Evolutionary conservation across 305 asterid species (phyloP), one percentile per base, ranked within the genome.

Genomic region (Fraxinus nigra): DNA sequence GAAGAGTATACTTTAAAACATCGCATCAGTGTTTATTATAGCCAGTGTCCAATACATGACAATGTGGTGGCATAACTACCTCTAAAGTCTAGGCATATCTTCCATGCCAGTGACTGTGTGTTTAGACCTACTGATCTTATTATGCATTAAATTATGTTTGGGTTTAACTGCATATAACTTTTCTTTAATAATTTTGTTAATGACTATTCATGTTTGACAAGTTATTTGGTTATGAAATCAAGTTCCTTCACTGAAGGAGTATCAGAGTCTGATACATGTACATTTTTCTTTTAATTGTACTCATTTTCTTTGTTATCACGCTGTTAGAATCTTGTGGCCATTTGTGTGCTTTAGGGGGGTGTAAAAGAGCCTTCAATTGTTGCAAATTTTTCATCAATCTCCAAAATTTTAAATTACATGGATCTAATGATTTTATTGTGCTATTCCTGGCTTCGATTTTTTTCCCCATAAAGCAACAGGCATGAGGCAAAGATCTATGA

Each of bases 281-380:
- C 0, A 30, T 11, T 13, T 69, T 13, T 69, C 16, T 61, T 11
- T 10, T 65, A 65, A 10, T 24, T 24, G n/a, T 26, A 24, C n/a
- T 65, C 35, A 69, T 67, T 82, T 73, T 33, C 78, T 76, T 82
- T 69, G 72, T 38, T 24, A 40, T 61, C 78, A 79, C 22, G 30
- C 6, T 34, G 24, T 72, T 63, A 67, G 40, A 78, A 63, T 75
- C 38, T 61, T 59, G 5, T 54, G 30, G 10, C 56, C 63, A 34
- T 46, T 16, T 69, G 38, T 10, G 5, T 28, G 65, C 48, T 38
- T 38, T 38, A 43, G 2, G 13, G 76, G 37, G 80, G 75, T 72
- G 16, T 32, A 43, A 46, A 51, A 16, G 24, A 75, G 24, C 16
- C 34, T 24, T 18, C 78, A 67, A 43, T 65, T 16, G 81, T 28